These are phyloP conservation scores for Hirschioporus abietinus DNA, from an alignment of 768 basidiomycete genomes.

Conservation along the genomic window DNA sequence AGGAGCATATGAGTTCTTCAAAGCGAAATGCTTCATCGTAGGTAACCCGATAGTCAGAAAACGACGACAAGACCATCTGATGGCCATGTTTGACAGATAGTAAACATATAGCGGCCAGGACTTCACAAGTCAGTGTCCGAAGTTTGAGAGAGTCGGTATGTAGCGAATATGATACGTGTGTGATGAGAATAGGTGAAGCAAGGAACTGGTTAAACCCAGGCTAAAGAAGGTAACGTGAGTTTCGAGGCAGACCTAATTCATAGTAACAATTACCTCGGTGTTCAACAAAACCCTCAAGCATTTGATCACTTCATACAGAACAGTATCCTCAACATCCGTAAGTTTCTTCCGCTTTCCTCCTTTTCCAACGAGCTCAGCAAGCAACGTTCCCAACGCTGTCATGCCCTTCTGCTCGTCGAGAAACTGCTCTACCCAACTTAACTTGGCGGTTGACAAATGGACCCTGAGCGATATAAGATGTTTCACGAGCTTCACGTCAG, in stretches of 20 bases:
- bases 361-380: conserved; percentile 61
- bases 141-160: conserved; percentile 63
- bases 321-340: conserved; percentile 60
- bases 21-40: conserved; percentile 77
- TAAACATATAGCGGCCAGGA: conserved; percentile 81
- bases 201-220: conserved; percentile 68
- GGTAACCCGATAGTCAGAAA: conserved; percentile 74
- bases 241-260: background rate
- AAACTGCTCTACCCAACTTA: conserved; percentile 78
- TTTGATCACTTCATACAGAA: conserved; percentile 69
- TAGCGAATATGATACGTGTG: conserved; percentile 68
- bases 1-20: conserved; percentile 60
- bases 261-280: conserved; percentile 56
- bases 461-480: conserved; percentile 80
- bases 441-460: conserved; percentile 75
- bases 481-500: conserved; percentile 62
- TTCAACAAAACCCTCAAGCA: conserved; percentile 82
- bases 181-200: conserved; percentile 56
- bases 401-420: conserved; percentile 61
- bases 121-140: conserved; percentile 63
- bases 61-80: conserved; percentile 64
- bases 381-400: conserved; percentile 49
- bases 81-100: conserved; percentile 68
- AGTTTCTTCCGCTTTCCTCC: conserved; percentile 56
- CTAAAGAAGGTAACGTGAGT: conserved; percentile 31